A percentile compares a stretch with the other conserved stretches of the same genome.
Evolutionary conservation across 441 rosid genomes (phyloP).

Genomic region (Rhodomyrtus psidioides): DNA sequence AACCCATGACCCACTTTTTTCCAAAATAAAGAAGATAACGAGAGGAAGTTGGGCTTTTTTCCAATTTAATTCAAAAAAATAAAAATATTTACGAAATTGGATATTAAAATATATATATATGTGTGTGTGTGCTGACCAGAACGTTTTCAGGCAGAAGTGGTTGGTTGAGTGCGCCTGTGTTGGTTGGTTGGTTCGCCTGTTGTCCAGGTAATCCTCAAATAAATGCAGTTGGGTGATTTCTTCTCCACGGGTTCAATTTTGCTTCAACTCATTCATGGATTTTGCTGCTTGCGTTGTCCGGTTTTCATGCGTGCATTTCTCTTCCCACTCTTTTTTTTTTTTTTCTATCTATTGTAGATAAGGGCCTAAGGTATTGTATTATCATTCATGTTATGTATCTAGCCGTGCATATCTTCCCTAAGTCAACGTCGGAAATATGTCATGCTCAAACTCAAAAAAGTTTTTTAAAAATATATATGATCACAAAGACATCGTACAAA

Average conservation of each 20-base stretch:
- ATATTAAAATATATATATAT: too few species aligned
- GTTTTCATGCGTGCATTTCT: not conserved
- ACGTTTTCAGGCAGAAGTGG: constrained; percentile 71
- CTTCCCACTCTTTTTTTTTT: not conserved
- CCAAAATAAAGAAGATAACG: not conserved
- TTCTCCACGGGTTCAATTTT: not conserved
- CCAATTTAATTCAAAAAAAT: too few species aligned
- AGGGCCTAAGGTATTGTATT: not conserved
- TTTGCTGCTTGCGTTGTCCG: not conserved
- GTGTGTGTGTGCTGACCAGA: constrained; percentile 42
- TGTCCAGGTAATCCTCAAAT: constrained; percentile 39
- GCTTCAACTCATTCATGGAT: not conserved
- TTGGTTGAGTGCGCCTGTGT: constrained; percentile 96
- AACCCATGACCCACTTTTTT: not conserved
- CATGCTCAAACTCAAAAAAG: too few species aligned
- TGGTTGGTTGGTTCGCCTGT: constrained; percentile 78
- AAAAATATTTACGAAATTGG: too few species aligned
- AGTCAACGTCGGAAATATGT: fast-evolving
- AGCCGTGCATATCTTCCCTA: not conserved
- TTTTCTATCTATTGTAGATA: not conserved
- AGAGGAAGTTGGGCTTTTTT: too few species aligned
- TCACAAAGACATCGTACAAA: too few species aligned
- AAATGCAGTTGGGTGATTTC: not conserved
- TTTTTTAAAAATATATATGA: too few species aligned
- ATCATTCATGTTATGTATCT: not conserved